Evolutionary conservation across 2,329 filamentous ascomycete species (phyloP).

Genomic region (Penicillium sp.): DNA sequence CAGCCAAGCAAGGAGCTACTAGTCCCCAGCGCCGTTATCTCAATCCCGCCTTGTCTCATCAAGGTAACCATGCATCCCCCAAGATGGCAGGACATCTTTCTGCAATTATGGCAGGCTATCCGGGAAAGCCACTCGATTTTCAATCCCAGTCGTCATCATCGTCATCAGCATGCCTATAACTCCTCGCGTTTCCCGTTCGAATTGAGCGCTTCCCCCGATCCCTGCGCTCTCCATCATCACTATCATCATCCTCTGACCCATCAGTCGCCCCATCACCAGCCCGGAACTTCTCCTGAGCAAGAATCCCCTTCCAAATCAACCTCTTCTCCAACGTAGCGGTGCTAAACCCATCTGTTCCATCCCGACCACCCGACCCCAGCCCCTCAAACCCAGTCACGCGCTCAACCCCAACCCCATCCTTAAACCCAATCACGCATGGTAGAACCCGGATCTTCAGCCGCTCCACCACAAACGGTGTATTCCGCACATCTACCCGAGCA

Average conservation of each 20-base stretch:
- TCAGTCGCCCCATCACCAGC: conserved; percentile 16
- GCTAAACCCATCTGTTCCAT: conserved; percentile 35
- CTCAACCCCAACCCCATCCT: conserved; percentile 40
- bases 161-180: conserved; percentile 27
- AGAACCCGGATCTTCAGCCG: conserved; percentile 40
- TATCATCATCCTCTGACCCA: conserved; percentile 21
- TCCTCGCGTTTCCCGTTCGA: too few species aligned
- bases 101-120: too few species aligned
- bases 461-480: conserved; percentile 41
- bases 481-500: conserved; percentile 39
- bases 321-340: conserved; percentile 41
- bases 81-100: too few species aligned
- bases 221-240: conserved; percentile 21
- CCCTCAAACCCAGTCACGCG: conserved; percentile 44
- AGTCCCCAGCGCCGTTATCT: too few species aligned
- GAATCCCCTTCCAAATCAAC: conserved; percentile 33
- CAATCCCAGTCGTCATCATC: conserved; percentile 42
- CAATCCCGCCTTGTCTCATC: conserved; percentile 3
- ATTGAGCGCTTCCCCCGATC: too few species aligned
- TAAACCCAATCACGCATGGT: conserved; percentile 44
- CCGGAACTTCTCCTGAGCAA: conserved; percentile 31
- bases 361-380: conserved; percentile 30
- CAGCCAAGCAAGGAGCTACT: too few species aligned
- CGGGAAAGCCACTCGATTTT: too few species aligned
- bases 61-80: too few species aligned